Percentiles rank a stretch among this genome's conserved stretches.
Conservation (phyloP, 116 monocot species). For the Cymodocea nodosa region DNA sequence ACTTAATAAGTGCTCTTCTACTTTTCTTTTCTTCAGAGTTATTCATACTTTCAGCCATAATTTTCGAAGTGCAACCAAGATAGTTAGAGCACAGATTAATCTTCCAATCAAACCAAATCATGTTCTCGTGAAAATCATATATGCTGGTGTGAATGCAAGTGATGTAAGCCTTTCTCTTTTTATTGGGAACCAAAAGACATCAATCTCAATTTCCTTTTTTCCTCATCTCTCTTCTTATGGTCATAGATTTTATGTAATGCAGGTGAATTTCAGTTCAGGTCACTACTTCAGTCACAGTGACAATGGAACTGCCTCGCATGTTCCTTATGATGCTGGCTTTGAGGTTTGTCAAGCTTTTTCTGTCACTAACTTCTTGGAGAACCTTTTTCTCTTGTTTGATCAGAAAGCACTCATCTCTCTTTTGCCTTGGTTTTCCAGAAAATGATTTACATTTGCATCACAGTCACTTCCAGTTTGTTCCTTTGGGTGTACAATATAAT, state of each 20-base stretch:
- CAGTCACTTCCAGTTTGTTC: too few relatives aligned
- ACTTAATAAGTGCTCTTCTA: too few relatives aligned
- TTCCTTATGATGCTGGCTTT: slow-evolving; percentile 98
- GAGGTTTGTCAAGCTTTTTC: slow-evolving; percentile 41
- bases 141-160: slow-evolving; percentile 99
- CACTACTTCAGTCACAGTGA: slow-evolving; percentile 64
- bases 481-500: too few relatives aligned
- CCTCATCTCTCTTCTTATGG: not conserved
- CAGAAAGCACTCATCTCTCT: too few relatives aligned
- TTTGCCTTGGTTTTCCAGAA: too few relatives aligned
- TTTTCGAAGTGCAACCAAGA: slow-evolving; percentile 74
- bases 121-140: slow-evolving; percentile 87
- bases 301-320: slow-evolving; percentile 33
- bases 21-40: slow-evolving; percentile 35
- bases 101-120: slow-evolving; percentile 55
- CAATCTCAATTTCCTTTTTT: not conserved
- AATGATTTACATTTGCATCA: too few relatives aligned
- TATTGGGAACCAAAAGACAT: not conserved
- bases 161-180: slow-evolving; percentile 62
- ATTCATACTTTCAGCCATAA: slow-evolving; percentile 71
- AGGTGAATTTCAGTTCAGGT: slow-evolving; percentile 98
- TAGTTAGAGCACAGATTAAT: slow-evolving; percentile 39
- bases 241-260: slow-evolving; percentile 6
- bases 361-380: not conserved
- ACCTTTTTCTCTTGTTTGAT: too few relatives aligned